phyloP scores from a whole-genome alignment of 2,329 filamentous ascomycete species.

The Venturia effusa region DNA sequence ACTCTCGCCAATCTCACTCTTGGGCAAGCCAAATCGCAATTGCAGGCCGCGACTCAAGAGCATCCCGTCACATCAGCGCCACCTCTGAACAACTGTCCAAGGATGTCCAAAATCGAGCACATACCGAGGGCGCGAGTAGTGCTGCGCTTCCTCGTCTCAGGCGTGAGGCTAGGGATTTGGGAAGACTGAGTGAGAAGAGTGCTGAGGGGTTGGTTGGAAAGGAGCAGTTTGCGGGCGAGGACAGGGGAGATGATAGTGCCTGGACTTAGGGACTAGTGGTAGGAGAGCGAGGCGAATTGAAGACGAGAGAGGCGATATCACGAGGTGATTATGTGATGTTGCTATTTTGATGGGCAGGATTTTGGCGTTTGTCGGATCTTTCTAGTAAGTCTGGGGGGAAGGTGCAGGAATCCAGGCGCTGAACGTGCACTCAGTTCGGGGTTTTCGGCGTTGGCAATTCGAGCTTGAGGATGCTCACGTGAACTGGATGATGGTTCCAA shows the following conservation, averaged over 20 bases:
- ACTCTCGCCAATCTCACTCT: neutral
- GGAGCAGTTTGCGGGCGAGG: neutral
- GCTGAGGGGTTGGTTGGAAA: neutral
- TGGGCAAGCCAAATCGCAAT: neutral
- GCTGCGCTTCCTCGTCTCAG: neutral
- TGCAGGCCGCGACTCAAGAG: neutral
- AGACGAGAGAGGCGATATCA: too few species aligned
- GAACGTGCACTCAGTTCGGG: too few species aligned
- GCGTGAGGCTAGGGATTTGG: neutral
- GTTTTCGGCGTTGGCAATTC: too few species aligned
- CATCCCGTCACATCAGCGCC: neutral
- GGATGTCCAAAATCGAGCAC: neutral
- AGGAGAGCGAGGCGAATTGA: too few species aligned
- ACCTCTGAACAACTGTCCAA: neutral
- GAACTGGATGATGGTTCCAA: too few species aligned
- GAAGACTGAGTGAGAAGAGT: neutral
- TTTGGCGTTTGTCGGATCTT: too few species aligned
- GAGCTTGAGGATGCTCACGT: too few species aligned
- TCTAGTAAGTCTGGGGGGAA: too few species aligned
- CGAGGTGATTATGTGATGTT: too few species aligned
- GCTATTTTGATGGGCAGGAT: too few species aligned
- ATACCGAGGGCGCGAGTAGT: neutral
- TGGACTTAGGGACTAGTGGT: neutral
- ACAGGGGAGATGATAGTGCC: neutral
- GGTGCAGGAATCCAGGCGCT: too few species aligned